Percentiles rank a stretch among this genome's conserved stretches.
Conservation (phyloP, 352 stramenopile genomes). For the Lagenidium giganteum region DNA sequence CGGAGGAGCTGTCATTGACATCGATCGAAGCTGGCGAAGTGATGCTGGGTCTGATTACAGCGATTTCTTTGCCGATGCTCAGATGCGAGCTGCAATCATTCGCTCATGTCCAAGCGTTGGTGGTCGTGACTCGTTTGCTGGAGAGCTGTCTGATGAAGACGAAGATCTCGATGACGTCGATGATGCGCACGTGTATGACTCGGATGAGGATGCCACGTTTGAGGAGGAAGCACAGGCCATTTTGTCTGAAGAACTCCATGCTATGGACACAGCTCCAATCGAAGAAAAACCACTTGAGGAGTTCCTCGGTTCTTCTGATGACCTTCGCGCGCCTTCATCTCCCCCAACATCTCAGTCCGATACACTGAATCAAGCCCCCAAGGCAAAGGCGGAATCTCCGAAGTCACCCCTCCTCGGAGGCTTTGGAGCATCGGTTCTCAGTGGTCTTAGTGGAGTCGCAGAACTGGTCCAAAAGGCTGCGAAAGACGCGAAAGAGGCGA, state of each 20-base stretch:
- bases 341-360: too few species aligned
- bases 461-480: slow-evolving; percentile 69
- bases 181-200: slow-evolving; percentile 30
- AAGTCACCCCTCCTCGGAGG: slow-evolving; percentile 28
- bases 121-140: slow-evolving; percentile 27
- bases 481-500: slow-evolving; percentile 65
- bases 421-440: slow-evolving; percentile 57
- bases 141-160: slow-evolving; percentile 44
- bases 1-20: slow-evolving; percentile 25
- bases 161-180: slow-evolving; percentile 32
- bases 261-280: too few species aligned
- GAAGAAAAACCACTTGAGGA: too few species aligned
- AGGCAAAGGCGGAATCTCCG: slow-evolving; percentile 3
- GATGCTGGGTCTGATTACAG: slow-evolving; percentile 75
- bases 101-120: slow-evolving; percentile 58
- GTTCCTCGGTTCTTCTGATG: too few species aligned
- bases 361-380: too few species aligned
- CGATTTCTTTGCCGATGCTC: slow-evolving; percentile 69
- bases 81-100: slow-evolving; percentile 76
- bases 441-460: slow-evolving; percentile 57
- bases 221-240: slow-evolving; percentile 12
- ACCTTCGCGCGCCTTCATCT: too few species aligned
- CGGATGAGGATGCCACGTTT: slow-evolving; percentile 16
- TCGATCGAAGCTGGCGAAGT: slow-evolving; percentile 59
- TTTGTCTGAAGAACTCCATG: too few species aligned